Evolutionary conservation across 164 flowering plant species (phyloP), one percentile per base, ranked within the genome.

Genomic region (Nymphaea thermarum): DNA sequence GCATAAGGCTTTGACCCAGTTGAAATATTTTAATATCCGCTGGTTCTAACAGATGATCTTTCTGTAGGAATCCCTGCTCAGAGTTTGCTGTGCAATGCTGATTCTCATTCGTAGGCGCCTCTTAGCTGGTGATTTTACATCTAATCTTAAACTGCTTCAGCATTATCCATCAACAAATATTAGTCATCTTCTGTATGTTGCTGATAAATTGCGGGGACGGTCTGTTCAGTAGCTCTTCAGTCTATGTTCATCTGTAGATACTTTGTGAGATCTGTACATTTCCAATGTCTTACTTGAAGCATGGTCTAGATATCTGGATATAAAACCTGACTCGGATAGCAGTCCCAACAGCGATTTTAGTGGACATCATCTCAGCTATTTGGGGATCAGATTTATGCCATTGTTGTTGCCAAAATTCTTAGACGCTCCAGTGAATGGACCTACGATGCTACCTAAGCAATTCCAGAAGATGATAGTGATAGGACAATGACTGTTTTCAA

Each of bases 71-170:
- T 91, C 95, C 2, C 72, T 94, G 68, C 91, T 91, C 47, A 80
- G 99, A 47, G 60, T 94, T 70, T 94, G 99, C 70, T 91, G 97
- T 72, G 93, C 96, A 42, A 94, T 94, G 99, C 79, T 94, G 72
- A 77, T 94, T 67, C 83, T 89, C 45, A 77, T 91, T 16, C 77
- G 99, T 64, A 88, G 88, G 69, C 93, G 97, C 15, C 72, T 94
- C n/a, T 81, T 94, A 63, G 99, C 99, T 2, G 99, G 99, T 69
- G 99, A 94, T 82, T 94, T 94, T 76, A 94, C 97, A 57, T 81
- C 99, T 36, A 94, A 88, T 76, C 88, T 94, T 71, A 91, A 90
- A 80, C 80, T 94, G 18, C 85, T 94, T 25, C 99, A 94, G 65
- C 71, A 84, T 71, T 94, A 94, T 72, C 99, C 99, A 7, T 67